Evolutionary conservation across 805 yeast genomes (phyloP).

Genomic region (Vanderwaltozyma yarrowii): DNA sequence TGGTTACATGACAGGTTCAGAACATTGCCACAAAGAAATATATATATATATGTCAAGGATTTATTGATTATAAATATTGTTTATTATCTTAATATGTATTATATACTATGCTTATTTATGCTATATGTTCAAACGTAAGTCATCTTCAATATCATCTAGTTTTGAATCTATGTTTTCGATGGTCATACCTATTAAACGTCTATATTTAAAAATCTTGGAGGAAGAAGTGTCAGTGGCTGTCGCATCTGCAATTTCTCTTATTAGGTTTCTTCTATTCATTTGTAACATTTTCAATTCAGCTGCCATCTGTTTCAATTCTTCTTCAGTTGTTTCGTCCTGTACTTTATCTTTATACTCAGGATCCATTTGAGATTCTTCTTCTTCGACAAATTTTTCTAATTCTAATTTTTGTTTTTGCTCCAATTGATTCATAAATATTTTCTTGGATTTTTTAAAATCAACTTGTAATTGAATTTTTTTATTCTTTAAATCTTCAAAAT

Average conservation of each 20-base stretch:
- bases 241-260: slow-evolving; percentile 43
- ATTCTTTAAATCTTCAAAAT: neutral
- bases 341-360: neutral
- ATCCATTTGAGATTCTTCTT: neutral
- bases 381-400: neutral
- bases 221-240: slow-evolving; percentile 35
- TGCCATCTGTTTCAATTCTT: neutral
- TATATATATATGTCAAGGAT: neutral
- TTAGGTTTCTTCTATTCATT: slow-evolving; percentile 2
- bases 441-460: neutral
- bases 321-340: neutral
- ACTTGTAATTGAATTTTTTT: neutral
- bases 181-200: slow-evolving; percentile 68
- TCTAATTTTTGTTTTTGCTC: neutral
- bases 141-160: slow-evolving; percentile 64
- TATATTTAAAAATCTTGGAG: slow-evolving; percentile 63
- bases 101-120: neutral
- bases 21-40: no score
- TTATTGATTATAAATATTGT: neutral
- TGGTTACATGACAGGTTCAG: no score
- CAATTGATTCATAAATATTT: neutral
- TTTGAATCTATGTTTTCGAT: slow-evolving; percentile 73
- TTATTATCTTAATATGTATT: neutral
- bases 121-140: slow-evolving; percentile 12
- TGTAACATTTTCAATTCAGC: neutral